phyloP scores from a whole-genome alignment of 106 monocot genomes.

The Narthecium ossifragum region DNA sequence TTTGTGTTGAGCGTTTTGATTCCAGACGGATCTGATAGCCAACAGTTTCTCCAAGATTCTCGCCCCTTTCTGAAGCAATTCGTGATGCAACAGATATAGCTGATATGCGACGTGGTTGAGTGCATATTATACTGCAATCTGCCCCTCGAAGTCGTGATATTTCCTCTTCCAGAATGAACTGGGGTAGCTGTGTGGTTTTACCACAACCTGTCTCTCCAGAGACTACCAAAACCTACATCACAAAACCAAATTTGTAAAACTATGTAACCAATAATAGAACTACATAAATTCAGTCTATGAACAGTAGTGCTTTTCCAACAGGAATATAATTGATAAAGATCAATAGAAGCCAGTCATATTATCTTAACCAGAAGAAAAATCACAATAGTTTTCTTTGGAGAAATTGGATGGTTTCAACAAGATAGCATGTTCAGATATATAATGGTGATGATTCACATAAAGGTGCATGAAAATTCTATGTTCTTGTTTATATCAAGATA shows the following conservation, averaged over 20 bases:
- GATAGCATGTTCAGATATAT: no score
- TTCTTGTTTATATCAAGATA: no score
- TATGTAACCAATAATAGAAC: no score
- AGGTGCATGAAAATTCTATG: no score
- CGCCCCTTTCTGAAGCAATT: slow-evolving; percentile 95
- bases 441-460: no score
- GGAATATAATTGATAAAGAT: no score
- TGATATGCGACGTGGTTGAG: slow-evolving; percentile 97
- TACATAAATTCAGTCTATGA: no score
- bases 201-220: slow-evolving; percentile 99
- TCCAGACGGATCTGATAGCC: slow-evolving; percentile 96
- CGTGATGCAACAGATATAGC: slow-evolving; percentile 93
- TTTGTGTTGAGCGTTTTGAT: slow-evolving; percentile 68
- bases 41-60: slow-evolving; percentile 83
- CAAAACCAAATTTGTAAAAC: not conserved
- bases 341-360: no score
- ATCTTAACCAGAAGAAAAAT: no score
- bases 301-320: no score
- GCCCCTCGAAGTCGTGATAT: slow-evolving; percentile 77
- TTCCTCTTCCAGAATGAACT: slow-evolving; percentile 93
- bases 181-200: slow-evolving; percentile 97
- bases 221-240: slow-evolving; percentile 72
- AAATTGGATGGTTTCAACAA: no score
- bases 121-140: slow-evolving; percentile 91
- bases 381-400: no score